Percentiles rank a stretch among this genome's conserved stretches.
These are phyloP conservation scores for Rhizoclosmatium globosum DNA, from an alignment of 192 early-diverging fungal genomes.

Conservation along the genomic window DNA sequence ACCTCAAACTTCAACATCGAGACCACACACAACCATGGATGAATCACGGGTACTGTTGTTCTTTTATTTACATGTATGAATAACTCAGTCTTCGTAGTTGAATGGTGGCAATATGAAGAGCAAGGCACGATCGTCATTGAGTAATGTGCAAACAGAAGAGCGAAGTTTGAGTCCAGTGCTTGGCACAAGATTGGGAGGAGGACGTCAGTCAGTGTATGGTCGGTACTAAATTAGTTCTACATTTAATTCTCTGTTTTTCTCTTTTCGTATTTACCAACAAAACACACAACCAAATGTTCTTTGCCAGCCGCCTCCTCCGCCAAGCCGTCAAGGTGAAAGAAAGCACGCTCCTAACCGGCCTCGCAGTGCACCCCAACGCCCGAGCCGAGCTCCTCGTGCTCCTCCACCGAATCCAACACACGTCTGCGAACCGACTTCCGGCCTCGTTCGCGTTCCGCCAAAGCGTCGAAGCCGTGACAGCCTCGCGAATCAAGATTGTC, in stretches of 20 bases:
- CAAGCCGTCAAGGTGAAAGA: not conserved
- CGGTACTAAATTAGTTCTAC: too few relatives aligned
- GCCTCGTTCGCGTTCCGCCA: slow-evolving; percentile 81
- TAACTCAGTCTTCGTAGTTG: slow-evolving; percentile 10
- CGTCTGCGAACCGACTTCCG: slow-evolving; percentile 75
- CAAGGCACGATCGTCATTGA: too few relatives aligned
- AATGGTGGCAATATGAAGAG: slow-evolving; percentile 20
- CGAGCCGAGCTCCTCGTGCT: slow-evolving; percentile 85
- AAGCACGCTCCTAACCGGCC: slow-evolving; percentile 87
- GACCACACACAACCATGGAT: slow-evolving; percentile 22
- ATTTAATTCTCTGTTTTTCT: not conserved
- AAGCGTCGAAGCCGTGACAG: slow-evolving; percentile 78
- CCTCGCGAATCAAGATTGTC: slow-evolving; percentile 78
- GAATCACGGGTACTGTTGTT: not conserved
- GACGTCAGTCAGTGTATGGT: too few relatives aligned
- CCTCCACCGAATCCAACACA: slow-evolving; percentile 80
- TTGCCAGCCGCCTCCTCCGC: not conserved
- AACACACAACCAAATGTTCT: not conserved
- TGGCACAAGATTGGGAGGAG: too few relatives aligned
- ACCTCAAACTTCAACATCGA: not conserved
- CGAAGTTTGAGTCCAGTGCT: too few relatives aligned
- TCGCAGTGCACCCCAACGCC: slow-evolving; percentile 87
- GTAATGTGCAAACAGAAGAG: not conserved
- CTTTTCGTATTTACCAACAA: not conserved
- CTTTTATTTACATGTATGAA: not conserved